Percentiles rank a stretch among this genome's conserved stretches.
These are phyloP conservation scores for Sphaerulina musiva DNA, from an alignment of 2,329 filamentous ascomycete genomes.

Conservation along the genomic window DNA sequence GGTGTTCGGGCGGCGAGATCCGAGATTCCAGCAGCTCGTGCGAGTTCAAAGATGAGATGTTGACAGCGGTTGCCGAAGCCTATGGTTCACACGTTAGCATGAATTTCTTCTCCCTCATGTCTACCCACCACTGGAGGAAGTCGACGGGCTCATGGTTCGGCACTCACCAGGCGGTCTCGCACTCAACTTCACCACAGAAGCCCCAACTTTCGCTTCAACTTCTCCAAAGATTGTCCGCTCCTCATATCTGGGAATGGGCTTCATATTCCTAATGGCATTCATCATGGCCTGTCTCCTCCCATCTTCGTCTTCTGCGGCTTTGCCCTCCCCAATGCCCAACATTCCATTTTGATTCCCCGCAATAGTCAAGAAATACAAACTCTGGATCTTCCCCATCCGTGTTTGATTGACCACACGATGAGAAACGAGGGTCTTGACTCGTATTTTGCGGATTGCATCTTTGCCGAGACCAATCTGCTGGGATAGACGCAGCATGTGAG, in stretches of 20 bases:
- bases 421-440: constrained; percentile 64
- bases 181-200: constrained; percentile 75
- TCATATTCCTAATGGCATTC: constrained; percentile 84
- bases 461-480: constrained; percentile 51
- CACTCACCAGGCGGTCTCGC: constrained; percentile 79
- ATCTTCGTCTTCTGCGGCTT: constrained; percentile 66
- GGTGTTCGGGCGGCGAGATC: constrained; percentile 79
- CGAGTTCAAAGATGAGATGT: constrained; percentile 89
- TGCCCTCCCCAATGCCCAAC: constrained; percentile 83
- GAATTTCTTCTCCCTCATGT: background rate
- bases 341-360: constrained; percentile 83
- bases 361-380: constrained; percentile 67
- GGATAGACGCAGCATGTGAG: constrained; percentile 47
- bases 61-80: constrained; percentile 92
- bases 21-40: constrained; percentile 74
- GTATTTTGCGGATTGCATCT: constrained; percentile 47
- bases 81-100: constrained; percentile 35
- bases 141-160: constrained; percentile 13
- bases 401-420: constrained; percentile 86
- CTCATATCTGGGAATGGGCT: constrained; percentile 86
- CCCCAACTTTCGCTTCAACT: constrained; percentile 75
- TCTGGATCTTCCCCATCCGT: constrained; percentile 85
- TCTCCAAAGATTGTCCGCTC: constrained; percentile 84
- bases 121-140: background rate
- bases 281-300: constrained; percentile 67